phyloP scores from a whole-genome alignment of 2,329 filamentous ascomycete genomes.

The Venturiaceae sp. region DNA sequence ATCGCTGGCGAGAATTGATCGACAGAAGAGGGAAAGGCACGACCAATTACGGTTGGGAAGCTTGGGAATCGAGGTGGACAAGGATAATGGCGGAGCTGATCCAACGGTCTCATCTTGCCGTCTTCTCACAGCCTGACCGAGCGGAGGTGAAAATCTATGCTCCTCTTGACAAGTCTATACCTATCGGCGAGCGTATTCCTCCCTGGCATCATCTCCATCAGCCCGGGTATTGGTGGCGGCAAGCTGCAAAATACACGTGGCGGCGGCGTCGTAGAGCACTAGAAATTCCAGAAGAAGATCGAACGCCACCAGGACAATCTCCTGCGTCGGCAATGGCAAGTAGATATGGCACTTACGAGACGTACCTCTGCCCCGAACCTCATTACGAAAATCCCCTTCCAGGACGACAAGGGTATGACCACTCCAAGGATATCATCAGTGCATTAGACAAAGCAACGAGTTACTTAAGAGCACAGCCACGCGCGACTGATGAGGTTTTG shows the following conservation, averaged over 20 bases:
- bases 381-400: constrained; percentile 42
- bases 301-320: constrained; percentile 43
- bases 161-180: constrained; percentile 40
- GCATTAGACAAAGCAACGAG: constrained; percentile 37
- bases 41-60: constrained; percentile 84
- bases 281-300: constrained; percentile 50
- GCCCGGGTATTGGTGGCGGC: constrained; percentile 51
- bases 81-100: constrained; percentile 52
- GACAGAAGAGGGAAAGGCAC: constrained; percentile 78
- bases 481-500: constrained; percentile 44
- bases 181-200: constrained; percentile 37
- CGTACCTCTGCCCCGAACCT: constrained; percentile 50
- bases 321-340: constrained; percentile 45
- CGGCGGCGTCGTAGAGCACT: constrained; percentile 40
- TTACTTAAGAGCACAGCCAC: constrained; percentile 45
- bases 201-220: constrained; percentile 54
- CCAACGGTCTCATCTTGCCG: constrained; percentile 39
- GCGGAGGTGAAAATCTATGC: constrained; percentile 30
- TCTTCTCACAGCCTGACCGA: constrained; percentile 24
- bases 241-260: constrained; percentile 42
- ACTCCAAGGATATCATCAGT: constrained; percentile 39
- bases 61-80: constrained; percentile 76
- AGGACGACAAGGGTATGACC: constrained; percentile 36
- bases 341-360: constrained; percentile 46
- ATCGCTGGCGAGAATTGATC: constrained; percentile 64